A percentile compares a stretch with the other conserved stretches of the same genome.
Evolutionary conservation across 2,329 filamentous ascomycete genomes (phyloP).

Genomic region (Pseudovirgaria hyperparasitica): DNA sequence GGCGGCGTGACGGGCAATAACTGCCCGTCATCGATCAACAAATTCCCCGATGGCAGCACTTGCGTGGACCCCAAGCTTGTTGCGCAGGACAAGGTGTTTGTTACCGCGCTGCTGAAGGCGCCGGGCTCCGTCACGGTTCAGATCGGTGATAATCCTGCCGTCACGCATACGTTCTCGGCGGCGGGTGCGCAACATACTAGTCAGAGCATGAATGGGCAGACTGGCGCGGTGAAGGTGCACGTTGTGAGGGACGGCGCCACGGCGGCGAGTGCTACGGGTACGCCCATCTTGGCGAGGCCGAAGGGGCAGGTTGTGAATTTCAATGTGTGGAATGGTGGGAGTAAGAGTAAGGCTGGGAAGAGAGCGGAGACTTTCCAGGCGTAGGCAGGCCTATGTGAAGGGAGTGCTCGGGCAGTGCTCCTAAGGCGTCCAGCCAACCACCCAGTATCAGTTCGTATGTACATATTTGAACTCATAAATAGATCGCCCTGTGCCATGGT

Average conservation of each 20-base stretch:
- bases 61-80: conserved; percentile 16
- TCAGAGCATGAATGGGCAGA: conserved; percentile 6
- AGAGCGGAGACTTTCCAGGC: too few relatives aligned
- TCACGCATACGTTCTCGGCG: neutral
- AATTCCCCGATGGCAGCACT: conserved; percentile 13
- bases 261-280: conserved; percentile 1
- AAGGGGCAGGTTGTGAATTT: conserved; percentile 5
- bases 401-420: too few relatives aligned
- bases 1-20: conserved; percentile 24
- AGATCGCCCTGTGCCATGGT: too few relatives aligned
- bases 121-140: conserved; percentile 4
- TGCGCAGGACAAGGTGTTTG: conserved; percentile 32
- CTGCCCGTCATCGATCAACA: conserved; percentile 14
- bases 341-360: too few relatives aligned
- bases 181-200: conserved; percentile 4
- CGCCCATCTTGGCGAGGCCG: conserved; percentile 1
- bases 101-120: conserved; percentile 25
- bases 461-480: too few relatives aligned
- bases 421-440: too few relatives aligned
- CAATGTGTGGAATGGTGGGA: conserved; percentile 8
- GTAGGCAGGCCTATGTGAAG: too few relatives aligned
- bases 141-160: conserved; percentile 4
- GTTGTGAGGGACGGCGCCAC: conserved; percentile 2
- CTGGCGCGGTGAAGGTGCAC: conserved; percentile 5
- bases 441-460: too few relatives aligned